These are phyloP conservation scores for Clitopilus passeckerianus DNA, from an alignment of 768 basidiomycete species.

Conservation along the genomic window DNA sequence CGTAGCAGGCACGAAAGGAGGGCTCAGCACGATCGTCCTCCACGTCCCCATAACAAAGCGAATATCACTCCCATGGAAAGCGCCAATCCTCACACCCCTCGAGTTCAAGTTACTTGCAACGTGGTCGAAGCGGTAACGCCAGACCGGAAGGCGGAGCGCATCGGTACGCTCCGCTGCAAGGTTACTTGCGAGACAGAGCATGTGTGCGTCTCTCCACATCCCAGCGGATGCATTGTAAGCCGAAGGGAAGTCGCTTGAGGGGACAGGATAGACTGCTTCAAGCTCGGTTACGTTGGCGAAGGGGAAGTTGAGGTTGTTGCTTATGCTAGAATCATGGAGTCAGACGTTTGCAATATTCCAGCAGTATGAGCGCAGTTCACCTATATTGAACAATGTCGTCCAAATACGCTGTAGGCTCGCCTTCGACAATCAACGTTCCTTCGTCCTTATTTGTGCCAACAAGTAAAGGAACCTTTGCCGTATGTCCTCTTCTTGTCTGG, in stretches of 20 bases:
- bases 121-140: slow-evolving; percentile 27
- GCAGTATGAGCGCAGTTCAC: slow-evolving; percentile 4
- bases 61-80: slow-evolving; percentile 26
- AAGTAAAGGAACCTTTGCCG: slow-evolving; percentile 22
- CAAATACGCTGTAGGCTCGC: slow-evolving; percentile 27
- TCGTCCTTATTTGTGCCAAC: slow-evolving; percentile 30
- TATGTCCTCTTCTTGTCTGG: slow-evolving; percentile 22
- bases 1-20: slow-evolving; percentile 23
- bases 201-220: slow-evolving; percentile 30
- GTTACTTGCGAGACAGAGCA: slow-evolving; percentile 27
- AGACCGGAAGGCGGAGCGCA: slow-evolving; percentile 17
- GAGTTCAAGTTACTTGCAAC: slow-evolving; percentile 27
- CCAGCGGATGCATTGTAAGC: slow-evolving; percentile 27
- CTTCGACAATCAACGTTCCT: slow-evolving; percentile 27
- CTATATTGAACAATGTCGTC: slow-evolving; percentile 21
- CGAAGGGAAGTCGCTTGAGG: slow-evolving; percentile 20
- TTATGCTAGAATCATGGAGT: slow-evolving; percentile 13
- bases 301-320: slow-evolving; percentile 29
- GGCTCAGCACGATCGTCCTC: slow-evolving; percentile 24
- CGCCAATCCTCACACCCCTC: slow-evolving; percentile 23
- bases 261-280: slow-evolving; percentile 21
- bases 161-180: slow-evolving; percentile 18
- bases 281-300: slow-evolving; percentile 17
- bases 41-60: slow-evolving; percentile 28
- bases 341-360: neutral